phyloP scores from a whole-genome alignment of 495 filamentous ascomycete genomes.

The Zalerion maritima region DNA sequence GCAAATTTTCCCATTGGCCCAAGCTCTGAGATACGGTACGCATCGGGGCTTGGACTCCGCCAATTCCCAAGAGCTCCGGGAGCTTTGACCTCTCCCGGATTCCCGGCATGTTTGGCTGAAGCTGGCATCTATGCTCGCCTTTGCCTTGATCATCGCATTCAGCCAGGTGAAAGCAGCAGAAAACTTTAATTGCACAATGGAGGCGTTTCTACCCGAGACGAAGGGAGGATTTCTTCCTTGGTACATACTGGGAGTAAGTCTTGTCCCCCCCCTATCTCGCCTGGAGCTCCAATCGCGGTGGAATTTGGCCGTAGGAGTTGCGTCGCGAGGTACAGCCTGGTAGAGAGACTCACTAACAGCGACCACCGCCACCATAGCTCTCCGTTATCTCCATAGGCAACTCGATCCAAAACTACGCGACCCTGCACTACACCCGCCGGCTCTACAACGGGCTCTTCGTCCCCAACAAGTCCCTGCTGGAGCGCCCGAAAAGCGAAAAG shows the following conservation, averaged over 20 bases:
- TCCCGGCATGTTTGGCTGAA: too few species aligned
- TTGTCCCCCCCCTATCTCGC: background rate
- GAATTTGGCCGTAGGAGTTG: too few species aligned
- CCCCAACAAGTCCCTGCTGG: slow-evolving; percentile 22
- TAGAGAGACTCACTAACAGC: slow-evolving; percentile 7
- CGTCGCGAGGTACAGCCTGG: background rate
- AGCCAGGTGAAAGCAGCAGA: too few species aligned
- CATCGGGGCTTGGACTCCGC: too few species aligned
- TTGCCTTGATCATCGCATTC: too few species aligned
- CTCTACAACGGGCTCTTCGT: slow-evolving; percentile 52
- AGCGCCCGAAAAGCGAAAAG: slow-evolving; percentile 13
- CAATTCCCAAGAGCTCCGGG: too few species aligned
- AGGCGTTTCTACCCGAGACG: slow-evolving; percentile 21
- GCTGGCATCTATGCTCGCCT: too few species aligned
- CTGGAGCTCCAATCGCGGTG: too few species aligned
- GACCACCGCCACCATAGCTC: slow-evolving; percentile 32
- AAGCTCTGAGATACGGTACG: too few species aligned
- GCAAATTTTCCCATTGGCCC: too few species aligned
- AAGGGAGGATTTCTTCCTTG: slow-evolving; percentile 32
- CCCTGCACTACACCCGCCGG: slow-evolving; percentile 55
- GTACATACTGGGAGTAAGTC: slow-evolving; percentile 34
- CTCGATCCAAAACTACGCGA: slow-evolving; percentile 64
- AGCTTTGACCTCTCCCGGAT: too few species aligned
- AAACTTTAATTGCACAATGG: too few species aligned
- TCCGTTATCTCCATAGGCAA: slow-evolving; percentile 67